A percentile compares a stretch with the other conserved stretches of the same genome.
Conservation (phyloP, 306 rosid species). For the Oemleria cerasiformis region DNA sequence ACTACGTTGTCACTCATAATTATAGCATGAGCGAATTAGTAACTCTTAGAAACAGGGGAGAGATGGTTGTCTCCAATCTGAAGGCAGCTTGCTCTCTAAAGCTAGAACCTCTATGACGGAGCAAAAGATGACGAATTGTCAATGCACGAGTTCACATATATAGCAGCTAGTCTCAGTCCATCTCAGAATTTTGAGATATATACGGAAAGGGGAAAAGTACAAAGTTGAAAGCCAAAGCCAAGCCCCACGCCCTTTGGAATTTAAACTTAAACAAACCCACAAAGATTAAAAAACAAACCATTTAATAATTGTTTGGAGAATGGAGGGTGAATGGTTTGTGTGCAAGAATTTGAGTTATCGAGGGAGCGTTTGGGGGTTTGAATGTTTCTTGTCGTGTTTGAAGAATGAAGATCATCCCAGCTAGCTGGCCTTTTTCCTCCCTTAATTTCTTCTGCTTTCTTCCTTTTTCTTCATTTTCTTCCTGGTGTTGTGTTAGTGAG, state of each 20-base stretch:
- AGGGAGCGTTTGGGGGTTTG: slow-evolving; percentile 18
- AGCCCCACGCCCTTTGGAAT: background rate
- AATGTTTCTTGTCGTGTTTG: slow-evolving; percentile 14
- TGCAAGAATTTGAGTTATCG: background rate
- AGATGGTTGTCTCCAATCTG: too few species aligned
- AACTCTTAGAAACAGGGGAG: too few species aligned
- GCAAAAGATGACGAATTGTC: background rate
- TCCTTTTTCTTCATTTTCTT: background rate
- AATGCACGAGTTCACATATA: slow-evolving; percentile 1
- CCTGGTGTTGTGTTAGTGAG: background rate
- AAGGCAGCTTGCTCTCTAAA: background rate
- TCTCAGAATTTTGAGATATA: background rate
- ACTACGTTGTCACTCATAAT: too few species aligned
- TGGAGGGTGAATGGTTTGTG: slow-evolving; percentile 4
- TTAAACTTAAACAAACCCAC: background rate
- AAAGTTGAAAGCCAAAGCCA: background rate
- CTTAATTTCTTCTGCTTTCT: slow-evolving; percentile 10
- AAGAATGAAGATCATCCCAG: background rate
- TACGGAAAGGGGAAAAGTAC: slow-evolving; percentile 2
- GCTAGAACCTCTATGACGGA: background rate
- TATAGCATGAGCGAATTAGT: too few species aligned
- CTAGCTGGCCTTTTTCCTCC: background rate
- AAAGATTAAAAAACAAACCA: slow-evolving; percentile 1
- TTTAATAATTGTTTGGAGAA: background rate
- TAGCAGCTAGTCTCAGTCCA: background rate